Conservation (phyloP, 331 rosid genomes). For the Malus hybrid region DNA sequence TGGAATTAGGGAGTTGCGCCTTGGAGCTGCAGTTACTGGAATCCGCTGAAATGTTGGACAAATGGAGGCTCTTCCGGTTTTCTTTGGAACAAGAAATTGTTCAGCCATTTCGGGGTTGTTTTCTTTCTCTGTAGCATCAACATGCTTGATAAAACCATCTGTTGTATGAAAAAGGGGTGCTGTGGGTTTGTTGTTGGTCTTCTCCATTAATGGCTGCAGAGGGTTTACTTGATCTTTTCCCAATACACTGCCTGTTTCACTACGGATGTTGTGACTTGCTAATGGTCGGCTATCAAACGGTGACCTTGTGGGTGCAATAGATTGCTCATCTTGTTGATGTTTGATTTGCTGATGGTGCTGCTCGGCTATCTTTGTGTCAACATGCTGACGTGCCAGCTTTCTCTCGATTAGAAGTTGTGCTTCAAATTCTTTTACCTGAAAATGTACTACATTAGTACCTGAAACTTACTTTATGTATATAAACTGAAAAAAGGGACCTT, state of each 20-base stretch:
- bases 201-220: slow-evolving; percentile 48
- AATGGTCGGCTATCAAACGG: slow-evolving; percentile 38
- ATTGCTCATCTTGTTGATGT: slow-evolving; percentile 63
- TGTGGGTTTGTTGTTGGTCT: slow-evolving; percentile 35
- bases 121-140: slow-evolving; percentile 67
- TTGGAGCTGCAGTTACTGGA: slow-evolving; percentile 41
- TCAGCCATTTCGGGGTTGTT: slow-evolving; percentile 14
- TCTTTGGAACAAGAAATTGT: slow-evolving; percentile 40
- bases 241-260: slow-evolving; percentile 29
- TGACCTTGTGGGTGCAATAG: slow-evolving; percentile 31
- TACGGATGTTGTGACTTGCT: slow-evolving; percentile 46
- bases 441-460: slow-evolving; percentile 10
- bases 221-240: slow-evolving; percentile 46
- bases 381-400: slow-evolving; percentile 89
- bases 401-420: slow-evolving; percentile 80
- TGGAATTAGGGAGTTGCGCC: slow-evolving; percentile 81
- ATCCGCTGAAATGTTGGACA: slow-evolving; percentile 53
- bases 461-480: background rate
- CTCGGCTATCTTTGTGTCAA: slow-evolving; percentile 85
- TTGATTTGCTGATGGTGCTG: slow-evolving; percentile 58
- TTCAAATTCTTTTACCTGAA: slow-evolving; percentile 83
- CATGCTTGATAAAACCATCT: slow-evolving; percentile 47
- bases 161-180: slow-evolving; percentile 38
- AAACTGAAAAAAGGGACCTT: background rate
- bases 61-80: slow-evolving; percentile 68